A percentile compares a stretch with the other conserved stretches of the same genome.
Conservation (phyloP, 169 alveolate genomes). For the Cryptosporidium baileyi region DNA sequence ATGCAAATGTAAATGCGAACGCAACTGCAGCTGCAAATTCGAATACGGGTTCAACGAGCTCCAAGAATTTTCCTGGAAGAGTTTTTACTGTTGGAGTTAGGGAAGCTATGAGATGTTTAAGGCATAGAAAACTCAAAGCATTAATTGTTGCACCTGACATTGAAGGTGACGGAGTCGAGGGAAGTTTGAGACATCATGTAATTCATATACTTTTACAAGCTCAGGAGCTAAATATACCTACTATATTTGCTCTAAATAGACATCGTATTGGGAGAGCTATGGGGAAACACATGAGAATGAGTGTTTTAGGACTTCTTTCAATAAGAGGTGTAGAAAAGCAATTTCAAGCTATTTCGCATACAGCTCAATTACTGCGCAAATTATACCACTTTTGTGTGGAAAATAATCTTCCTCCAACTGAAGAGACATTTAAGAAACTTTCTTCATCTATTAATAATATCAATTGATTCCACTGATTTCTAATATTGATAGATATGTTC, state of each 20-base stretch:
- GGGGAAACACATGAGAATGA: constrained; percentile 71
- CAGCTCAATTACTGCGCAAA: constrained; percentile 38
- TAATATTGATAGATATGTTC: neutral
- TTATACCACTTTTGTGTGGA: constrained; percentile 43
- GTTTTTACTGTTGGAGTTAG: constrained; percentile 70
- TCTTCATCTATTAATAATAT: constrained; percentile 24
- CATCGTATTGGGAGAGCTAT: constrained; percentile 69
- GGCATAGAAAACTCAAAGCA: constrained; percentile 58
- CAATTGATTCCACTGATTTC: neutral
- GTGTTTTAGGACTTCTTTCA: constrained; percentile 69
- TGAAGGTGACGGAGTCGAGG: constrained; percentile 68
- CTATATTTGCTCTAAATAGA: constrained; percentile 54
- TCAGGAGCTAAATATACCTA: constrained; percentile 67
- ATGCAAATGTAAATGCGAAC: neutral
- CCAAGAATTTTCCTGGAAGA: constrained; percentile 62
- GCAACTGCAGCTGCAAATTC: neutral
- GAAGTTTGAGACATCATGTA: constrained; percentile 66
- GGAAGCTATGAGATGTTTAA: constrained; percentile 65
- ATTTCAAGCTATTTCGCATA: constrained; percentile 60
- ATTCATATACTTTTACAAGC: constrained; percentile 66
- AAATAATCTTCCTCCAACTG: constrained; percentile 54
- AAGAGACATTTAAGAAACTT: constrained; percentile 66
- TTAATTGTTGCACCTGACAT: constrained; percentile 66
- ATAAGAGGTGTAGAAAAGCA: constrained; percentile 62
- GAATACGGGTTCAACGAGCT: neutral